Conservation (phyloP, 2,329 filamentous ascomycete species). For the Raffaelea deltoideospora region DNA sequence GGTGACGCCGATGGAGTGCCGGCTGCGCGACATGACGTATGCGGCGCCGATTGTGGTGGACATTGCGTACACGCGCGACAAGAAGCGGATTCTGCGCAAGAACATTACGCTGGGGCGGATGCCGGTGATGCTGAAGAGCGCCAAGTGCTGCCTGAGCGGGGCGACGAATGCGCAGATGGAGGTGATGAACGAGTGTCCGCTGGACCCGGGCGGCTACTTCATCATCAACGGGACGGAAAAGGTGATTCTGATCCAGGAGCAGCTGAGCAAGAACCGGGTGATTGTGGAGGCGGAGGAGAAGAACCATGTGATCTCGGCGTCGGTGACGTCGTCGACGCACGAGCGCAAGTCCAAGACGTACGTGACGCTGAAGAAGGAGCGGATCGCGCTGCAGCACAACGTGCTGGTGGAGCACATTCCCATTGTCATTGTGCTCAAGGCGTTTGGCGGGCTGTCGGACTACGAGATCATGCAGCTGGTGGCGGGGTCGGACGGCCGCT, state of each 20-base stretch:
- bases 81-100: slow-evolving; percentile 56
- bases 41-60: slow-evolving; percentile 88
- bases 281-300: slow-evolving; percentile 89
- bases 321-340: slow-evolving; percentile 93
- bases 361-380: slow-evolving; percentile 84
- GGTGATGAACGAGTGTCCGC: slow-evolving; percentile 80
- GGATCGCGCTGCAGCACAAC: slow-evolving; percentile 82
- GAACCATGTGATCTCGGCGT: slow-evolving; percentile 87
- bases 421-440: slow-evolving; percentile 83
- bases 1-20: slow-evolving; percentile 91
- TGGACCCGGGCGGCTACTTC: slow-evolving; percentile 95
- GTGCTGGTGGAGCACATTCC: slow-evolving; percentile 88
- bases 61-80: slow-evolving; percentile 76
- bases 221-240: slow-evolving; percentile 97
- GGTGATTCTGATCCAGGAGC: slow-evolving; percentile 95
- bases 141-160: slow-evolving; percentile 73
- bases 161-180: slow-evolving; percentile 84
- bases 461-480: slow-evolving; percentile 89
- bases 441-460: slow-evolving; percentile 84
- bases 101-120: slow-evolving; percentile 76
- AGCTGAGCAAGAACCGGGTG: slow-evolving; percentile 96
- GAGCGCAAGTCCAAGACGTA: slow-evolving; percentile 98
- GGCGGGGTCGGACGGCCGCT: slow-evolving; percentile 70
- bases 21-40: slow-evolving; percentile 94
- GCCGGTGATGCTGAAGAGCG: slow-evolving; percentile 94